Evolutionary conservation across 768 basidiomycete species (phyloP).

Genomic region (Collybiopsis confluens): DNA sequence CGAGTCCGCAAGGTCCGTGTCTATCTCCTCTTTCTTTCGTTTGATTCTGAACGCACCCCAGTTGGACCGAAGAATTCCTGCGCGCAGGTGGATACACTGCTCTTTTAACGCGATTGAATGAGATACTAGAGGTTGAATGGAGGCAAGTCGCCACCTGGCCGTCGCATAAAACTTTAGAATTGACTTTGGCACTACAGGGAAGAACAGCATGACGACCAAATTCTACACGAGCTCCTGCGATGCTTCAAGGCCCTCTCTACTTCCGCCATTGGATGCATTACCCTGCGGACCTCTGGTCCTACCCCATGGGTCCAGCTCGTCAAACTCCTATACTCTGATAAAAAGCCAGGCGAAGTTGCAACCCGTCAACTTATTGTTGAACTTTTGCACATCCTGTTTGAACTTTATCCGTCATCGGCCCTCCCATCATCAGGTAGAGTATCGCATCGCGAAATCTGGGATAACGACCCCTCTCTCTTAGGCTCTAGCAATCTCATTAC

Average conservation of each 20-base stretch:
- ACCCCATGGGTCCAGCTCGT: slow-evolving; percentile 85
- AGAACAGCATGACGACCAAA: slow-evolving; percentile 96
- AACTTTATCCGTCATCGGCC: slow-evolving; percentile 74
- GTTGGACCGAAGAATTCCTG: slow-evolving; percentile 90
- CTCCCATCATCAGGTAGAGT: slow-evolving; percentile 49
- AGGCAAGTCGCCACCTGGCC: slow-evolving; percentile 42
- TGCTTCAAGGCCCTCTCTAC: slow-evolving; percentile 94
- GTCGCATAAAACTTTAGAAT: background rate
- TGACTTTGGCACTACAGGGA: slow-evolving; percentile 51
- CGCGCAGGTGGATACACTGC: slow-evolving; percentile 81
- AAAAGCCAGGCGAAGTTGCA: slow-evolving; percentile 93
- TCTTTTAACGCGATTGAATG: slow-evolving; percentile 78
- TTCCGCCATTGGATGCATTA: slow-evolving; percentile 82
- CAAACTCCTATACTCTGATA: slow-evolving; percentile 88
- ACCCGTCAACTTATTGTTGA: slow-evolving; percentile 90
- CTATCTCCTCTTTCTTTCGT: background rate
- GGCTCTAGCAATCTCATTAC: slow-evolving; percentile 50
- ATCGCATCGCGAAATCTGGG: slow-evolving; percentile 53
- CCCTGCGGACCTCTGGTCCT: slow-evolving; percentile 85
- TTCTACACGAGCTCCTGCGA: slow-evolving; percentile 85
- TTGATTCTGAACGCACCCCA: slow-evolving; percentile 21
- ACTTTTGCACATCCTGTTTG: slow-evolving; percentile 80
- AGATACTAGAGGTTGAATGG: slow-evolving; percentile 96
- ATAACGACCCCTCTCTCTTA: slow-evolving; percentile 35
- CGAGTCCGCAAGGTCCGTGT: slow-evolving; percentile 75